Conservation (phyloP, 1,139 yeast species). For the Wickerhamiella infanticola region DNA sequence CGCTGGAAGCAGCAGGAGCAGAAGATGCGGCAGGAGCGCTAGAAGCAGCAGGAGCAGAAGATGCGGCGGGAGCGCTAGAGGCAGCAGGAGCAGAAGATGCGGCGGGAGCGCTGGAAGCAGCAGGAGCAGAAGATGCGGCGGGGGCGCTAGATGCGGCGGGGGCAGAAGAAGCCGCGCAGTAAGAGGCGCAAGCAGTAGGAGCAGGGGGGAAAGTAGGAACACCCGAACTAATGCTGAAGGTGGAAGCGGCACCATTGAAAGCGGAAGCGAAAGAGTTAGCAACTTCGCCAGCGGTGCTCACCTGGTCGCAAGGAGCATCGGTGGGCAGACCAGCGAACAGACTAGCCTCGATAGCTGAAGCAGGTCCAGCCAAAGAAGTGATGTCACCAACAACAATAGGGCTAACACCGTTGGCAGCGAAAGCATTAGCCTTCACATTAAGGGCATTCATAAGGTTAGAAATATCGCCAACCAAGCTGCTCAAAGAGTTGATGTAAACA, state of each 20-base stretch:
- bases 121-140: background rate
- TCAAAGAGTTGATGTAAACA: background rate
- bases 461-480: background rate
- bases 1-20: background rate
- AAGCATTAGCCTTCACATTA: background rate
- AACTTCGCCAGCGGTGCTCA: background rate
- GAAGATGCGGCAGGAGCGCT: background rate
- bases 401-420: background rate
- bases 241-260: constrained; percentile 3
- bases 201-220: background rate
- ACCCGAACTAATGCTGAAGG: constrained; percentile 1
- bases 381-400: background rate
- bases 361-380: background rate
- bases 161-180: background rate
- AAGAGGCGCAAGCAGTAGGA: background rate
- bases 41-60: background rate
- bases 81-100: background rate
- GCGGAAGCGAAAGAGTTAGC: background rate
- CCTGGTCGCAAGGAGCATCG: background rate
- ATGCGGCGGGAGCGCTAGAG: background rate
- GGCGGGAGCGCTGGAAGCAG: background rate
- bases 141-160: background rate
- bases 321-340: background rate
- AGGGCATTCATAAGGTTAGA: background rate
- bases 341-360: background rate